Evolutionary conservation across 805 yeast species (phyloP), one percentile per base, ranked within the genome.

Genomic region (Monosporozyma yasuniensis): DNA sequence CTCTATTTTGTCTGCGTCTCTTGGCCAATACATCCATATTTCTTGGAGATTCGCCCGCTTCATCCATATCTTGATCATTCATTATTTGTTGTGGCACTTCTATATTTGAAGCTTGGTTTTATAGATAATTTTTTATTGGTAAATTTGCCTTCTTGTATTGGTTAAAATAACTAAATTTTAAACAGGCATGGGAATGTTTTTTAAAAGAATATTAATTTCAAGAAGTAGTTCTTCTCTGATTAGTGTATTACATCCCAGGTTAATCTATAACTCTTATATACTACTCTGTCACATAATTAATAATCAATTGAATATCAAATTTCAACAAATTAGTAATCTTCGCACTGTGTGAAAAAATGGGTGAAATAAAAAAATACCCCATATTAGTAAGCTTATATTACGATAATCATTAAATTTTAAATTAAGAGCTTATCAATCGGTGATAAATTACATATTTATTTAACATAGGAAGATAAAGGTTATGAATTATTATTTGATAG

Each of bases 1-100:
- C 96, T 52, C 96, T 72, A 63, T 89, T 89, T 66, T 86, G 97
- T 95, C 67, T 90, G 87, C 49, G 96, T 70, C 67, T 88, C 85
- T 19, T 87, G 80, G 87, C 82, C n/a, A 39, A 6, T 8, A 39
- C 27, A 12, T 39, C 42, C 16, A 11, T 21, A 11, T 39, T 39
- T 21, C 25, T 21, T 21, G 42, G 42, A 4, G 42, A 19, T 3
- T n/a, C 3, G 8, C n/a, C 2, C 7, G 4, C 22, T 2, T 9
- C 10, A 4, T 39, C 42, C 12, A 10, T 19, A 9, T 11, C 18
- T 21, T 21, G 12, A 10, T 12, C 16, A 7, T 12, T 7, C 35
- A 32, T 32, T 18, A 6, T 14, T 37, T 37, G 23, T 1, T 6
- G 14, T 7, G 16, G 41, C 19, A 35, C 10, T 16, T 16, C 39